phyloP scores from a whole-genome alignment of 1,284 basidiomycete genomes.

The Pseudozyma sp. region DNA sequence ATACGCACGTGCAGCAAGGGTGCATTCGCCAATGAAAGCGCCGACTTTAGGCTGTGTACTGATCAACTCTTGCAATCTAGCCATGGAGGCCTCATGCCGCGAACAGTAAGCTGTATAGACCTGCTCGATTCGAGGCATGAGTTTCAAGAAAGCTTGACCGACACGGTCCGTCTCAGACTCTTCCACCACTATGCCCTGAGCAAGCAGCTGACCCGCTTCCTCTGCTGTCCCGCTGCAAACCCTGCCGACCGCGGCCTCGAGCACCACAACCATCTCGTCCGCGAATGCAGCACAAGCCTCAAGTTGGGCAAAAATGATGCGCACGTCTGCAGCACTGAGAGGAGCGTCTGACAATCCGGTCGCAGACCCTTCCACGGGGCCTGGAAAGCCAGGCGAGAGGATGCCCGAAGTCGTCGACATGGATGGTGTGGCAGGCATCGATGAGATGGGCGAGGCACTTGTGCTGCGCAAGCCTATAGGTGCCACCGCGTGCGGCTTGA shows the following conservation, averaged over 20 bases:
- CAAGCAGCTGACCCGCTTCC: slow-evolving; percentile 32
- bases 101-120: slow-evolving; percentile 89
- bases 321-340: slow-evolving; percentile 79
- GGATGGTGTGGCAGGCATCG: slow-evolving; percentile 27
- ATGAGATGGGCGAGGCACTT: slow-evolving; percentile 15
- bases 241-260: slow-evolving; percentile 69
- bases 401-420: slow-evolving; percentile 16
- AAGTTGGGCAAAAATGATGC: slow-evolving; percentile 83
- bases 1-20: slow-evolving; percentile 61
- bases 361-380: slow-evolving; percentile 7
- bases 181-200: slow-evolving; percentile 20
- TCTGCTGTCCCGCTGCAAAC: slow-evolving; percentile 34
- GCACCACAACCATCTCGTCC: slow-evolving; percentile 73
- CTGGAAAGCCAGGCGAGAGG: slow-evolving; percentile 5
- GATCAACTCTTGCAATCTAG: slow-evolving; percentile 71
- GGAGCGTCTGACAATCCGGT: slow-evolving; percentile 44
- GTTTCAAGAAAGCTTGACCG: slow-evolving; percentile 80
- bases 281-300: slow-evolving; percentile 79
- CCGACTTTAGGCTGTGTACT: slow-evolving; percentile 54
- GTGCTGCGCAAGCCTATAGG: slow-evolving; percentile 4
- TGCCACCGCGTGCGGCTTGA: slow-evolving; percentile 10
- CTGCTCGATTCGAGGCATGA: slow-evolving; percentile 81
- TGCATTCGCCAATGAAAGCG: slow-evolving; percentile 68
- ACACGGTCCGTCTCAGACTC: slow-evolving; percentile 73
- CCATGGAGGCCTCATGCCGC: slow-evolving; percentile 80